These are phyloP conservation scores for Suillus occidentalis DNA, from an alignment of 768 basidiomycete species.

Conservation along the genomic window DNA sequence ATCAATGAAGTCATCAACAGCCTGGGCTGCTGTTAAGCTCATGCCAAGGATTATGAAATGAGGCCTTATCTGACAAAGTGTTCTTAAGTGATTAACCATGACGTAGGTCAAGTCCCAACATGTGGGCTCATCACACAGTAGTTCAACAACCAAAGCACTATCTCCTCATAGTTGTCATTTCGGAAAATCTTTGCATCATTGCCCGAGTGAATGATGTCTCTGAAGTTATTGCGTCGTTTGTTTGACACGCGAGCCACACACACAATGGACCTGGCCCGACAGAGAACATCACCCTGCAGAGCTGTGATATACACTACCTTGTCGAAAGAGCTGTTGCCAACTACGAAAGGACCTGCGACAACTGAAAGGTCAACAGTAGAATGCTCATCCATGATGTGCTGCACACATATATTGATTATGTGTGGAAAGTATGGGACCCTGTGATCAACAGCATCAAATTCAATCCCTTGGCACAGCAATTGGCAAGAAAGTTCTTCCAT, in stretches of 20 bases:
- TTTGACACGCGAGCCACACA: background rate
- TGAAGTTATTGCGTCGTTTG: background rate
- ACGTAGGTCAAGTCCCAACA: constrained; percentile 40
- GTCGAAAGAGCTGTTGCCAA: background rate
- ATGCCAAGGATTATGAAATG: background rate
- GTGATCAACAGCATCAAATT: background rate
- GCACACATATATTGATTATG: background rate
- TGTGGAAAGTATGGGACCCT: background rate
- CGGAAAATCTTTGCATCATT: background rate
- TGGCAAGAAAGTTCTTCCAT: background rate
- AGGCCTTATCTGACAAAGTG: background rate
- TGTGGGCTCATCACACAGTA: constrained; percentile 34
- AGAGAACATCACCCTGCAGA: background rate
- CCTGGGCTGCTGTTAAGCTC: background rate
- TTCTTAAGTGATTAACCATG: constrained; percentile 29
- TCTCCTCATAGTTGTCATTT: background rate
- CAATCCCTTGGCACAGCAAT: background rate
- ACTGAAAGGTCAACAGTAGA: background rate
- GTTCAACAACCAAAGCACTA: background rate
- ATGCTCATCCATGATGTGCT: constrained; percentile 11
- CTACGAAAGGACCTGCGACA: background rate
- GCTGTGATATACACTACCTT: background rate
- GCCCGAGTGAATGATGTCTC: background rate
- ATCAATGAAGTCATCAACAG: background rate
- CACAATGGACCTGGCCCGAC: background rate